phyloP scores from a whole-genome alignment of 495 filamentous ascomycete species.

The Daldinia concentrica region DNA sequence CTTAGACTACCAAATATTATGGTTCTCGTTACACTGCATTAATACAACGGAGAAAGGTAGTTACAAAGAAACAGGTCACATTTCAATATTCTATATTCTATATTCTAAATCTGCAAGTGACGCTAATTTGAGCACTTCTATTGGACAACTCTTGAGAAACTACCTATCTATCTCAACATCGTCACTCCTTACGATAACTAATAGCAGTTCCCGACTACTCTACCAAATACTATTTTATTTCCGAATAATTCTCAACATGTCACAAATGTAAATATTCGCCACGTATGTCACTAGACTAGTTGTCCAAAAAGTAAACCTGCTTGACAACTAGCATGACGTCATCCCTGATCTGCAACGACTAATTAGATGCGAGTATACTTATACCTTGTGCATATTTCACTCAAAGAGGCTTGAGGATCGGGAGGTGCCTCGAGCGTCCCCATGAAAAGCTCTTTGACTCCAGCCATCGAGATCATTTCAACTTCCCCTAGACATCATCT shows the following conservation, averaged over 20 bases:
- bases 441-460: neutral
- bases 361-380: conserved; percentile 31
- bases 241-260: neutral
- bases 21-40: neutral
- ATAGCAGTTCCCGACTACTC: neutral
- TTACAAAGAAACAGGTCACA: neutral
- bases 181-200: neutral
- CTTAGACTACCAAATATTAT: neutral
- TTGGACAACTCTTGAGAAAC: neutral
- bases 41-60: neutral
- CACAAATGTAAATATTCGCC: conserved; percentile 24
- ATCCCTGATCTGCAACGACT: conserved; percentile 19
- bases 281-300: conserved; percentile 24
- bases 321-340: conserved; percentile 42
- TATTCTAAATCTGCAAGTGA: neutral
- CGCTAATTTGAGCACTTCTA: neutral
- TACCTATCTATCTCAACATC: neutral
- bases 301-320: conserved; percentile 32
- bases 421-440: neutral
- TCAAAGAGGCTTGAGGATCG: conserved; percentile 8
- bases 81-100: neutral
- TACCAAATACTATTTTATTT: neutral
- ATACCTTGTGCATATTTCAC: conserved; percentile 11
- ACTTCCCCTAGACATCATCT: neutral
- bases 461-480: conserved; percentile 1